These are phyloP conservation scores for Lophium mytilinum DNA, from an alignment of 495 filamentous ascomycete genomes.

Conservation along the genomic window DNA sequence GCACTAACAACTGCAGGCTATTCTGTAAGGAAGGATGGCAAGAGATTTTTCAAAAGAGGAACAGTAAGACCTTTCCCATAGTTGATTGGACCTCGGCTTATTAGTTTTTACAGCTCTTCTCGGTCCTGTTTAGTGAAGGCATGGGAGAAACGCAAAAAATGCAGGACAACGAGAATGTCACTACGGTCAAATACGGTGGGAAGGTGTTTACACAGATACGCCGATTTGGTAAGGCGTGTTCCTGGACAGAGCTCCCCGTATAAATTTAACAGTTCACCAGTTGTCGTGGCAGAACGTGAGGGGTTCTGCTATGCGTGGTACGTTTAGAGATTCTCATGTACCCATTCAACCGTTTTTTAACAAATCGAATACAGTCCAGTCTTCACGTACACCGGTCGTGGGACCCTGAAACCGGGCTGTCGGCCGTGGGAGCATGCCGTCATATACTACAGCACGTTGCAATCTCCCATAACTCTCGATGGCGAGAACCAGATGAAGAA, in stretches of 20 bases:
- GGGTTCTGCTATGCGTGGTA: slow-evolving; percentile 12
- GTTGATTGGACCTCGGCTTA: too few species aligned
- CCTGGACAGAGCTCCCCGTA: too few species aligned
- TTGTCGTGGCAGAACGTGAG: slow-evolving; percentile 10
- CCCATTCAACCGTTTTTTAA: too few species aligned
- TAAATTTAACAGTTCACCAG: too few species aligned
- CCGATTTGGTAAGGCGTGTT: too few species aligned
- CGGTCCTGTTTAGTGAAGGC: slow-evolving; percentile 10
- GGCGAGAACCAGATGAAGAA: neutral
- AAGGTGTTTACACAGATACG: slow-evolving; percentile 14
- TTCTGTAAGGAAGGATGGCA: too few species aligned
- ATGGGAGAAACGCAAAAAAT: neutral
- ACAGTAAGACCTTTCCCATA: neutral
- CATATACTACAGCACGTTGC: slow-evolving; percentile 32
- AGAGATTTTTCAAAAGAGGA: neutral
- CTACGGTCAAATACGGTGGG: slow-evolving; percentile 5
- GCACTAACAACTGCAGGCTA: too few species aligned
- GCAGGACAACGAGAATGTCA: slow-evolving; percentile 4
- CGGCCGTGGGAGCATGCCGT: slow-evolving; percentile 35
- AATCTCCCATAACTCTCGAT: neutral
- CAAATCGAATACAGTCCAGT: too few species aligned
- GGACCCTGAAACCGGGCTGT: slow-evolving; percentile 31
- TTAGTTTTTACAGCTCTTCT: slow-evolving; percentile 12
- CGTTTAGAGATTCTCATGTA: too few species aligned
- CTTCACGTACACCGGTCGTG: slow-evolving; percentile 34